phyloP scores from a whole-genome alignment of 1,139 yeast species.

The Geotrichum europaeum region DNA sequence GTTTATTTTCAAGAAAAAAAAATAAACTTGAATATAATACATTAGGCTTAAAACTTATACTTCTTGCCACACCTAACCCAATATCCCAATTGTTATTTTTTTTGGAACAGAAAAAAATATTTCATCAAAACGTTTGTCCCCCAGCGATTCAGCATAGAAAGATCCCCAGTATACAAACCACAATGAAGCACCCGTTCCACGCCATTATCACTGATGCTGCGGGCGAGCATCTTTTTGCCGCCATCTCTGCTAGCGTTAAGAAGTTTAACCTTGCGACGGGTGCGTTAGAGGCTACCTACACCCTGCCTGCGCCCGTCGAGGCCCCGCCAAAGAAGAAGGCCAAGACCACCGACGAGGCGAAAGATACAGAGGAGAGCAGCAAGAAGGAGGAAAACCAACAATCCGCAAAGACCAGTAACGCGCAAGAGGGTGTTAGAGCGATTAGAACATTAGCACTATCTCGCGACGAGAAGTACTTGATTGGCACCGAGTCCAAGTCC shows the following conservation, averaged over 20 bases:
- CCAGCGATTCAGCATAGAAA: neutral
- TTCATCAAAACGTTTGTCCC: neutral
- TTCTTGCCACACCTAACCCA: neutral
- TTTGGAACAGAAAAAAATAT: neutral
- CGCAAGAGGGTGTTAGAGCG: constrained; percentile 16
- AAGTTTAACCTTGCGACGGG: constrained; percentile 19
- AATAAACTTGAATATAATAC: too few relatives aligned
- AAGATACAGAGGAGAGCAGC: neutral
- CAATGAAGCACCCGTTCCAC: constrained; percentile 25
- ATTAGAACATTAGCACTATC: constrained; percentile 48
- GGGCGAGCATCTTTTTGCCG: constrained; percentile 21
- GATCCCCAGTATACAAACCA: neutral
- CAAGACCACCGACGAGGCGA: constrained; percentile 16
- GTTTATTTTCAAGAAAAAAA: too few relatives aligned
- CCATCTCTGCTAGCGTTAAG: constrained; percentile 19
- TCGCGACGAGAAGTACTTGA: constrained; percentile 47
- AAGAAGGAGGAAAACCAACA: neutral
- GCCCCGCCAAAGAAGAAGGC: constrained; percentile 14
- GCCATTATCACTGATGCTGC: constrained; percentile 18
- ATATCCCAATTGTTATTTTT: neutral
- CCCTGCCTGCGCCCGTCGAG: constrained; percentile 2
- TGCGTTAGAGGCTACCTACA: constrained; percentile 11
- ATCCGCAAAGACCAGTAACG: constrained; percentile 2
- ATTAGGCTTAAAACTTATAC: neutral
- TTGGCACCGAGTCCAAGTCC: constrained; percentile 79